A percentile compares a stretch with the other conserved stretches of the same genome.
These are phyloP conservation scores for Jaenimonas drosophilae DNA, from an alignment of 208 protist genomes.

Conservation along the genomic window DNA sequence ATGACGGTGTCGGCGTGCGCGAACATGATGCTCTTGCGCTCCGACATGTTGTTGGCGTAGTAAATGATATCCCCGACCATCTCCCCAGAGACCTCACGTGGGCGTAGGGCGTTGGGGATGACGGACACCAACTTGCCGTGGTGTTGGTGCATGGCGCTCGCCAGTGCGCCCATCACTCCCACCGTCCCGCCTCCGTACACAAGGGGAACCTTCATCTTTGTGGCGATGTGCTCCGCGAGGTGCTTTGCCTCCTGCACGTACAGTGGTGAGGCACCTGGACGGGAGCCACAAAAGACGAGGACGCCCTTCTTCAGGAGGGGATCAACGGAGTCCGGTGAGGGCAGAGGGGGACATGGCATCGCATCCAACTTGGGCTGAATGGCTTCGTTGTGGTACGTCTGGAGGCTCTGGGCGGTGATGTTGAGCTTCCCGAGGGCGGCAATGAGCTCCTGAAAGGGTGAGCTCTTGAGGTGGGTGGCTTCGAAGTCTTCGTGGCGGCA, in stretches of 20 bases:
- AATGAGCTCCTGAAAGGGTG: conserved; percentile 21
- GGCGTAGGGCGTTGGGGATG: conserved; percentile 38
- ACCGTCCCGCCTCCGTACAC: conserved; percentile 75
- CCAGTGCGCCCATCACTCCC: conserved; percentile 71
- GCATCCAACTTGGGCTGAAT: conserved; percentile 6
- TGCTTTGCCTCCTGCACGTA: conserved; percentile 33
- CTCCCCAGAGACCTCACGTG: conserved; percentile 42
- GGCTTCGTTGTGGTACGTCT: conserved; percentile 10
- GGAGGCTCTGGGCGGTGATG: conserved; percentile 15
- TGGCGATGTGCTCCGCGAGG: conserved; percentile 38
- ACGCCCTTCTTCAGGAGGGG: conserved; percentile 36
- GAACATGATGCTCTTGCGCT: conserved; percentile 86
- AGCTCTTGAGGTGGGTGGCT: conserved; percentile 36
- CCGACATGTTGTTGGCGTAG: conserved; percentile 62
- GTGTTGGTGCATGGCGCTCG: conserved; percentile 14
- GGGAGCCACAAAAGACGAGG: conserved; percentile 59
- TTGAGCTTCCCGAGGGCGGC: conserved; percentile 11
- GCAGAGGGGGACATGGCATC: conserved; percentile 5
- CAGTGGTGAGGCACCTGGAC: conserved; percentile 19
- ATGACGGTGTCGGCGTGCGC: conserved; percentile 47
- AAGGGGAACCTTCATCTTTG: conserved; percentile 18
- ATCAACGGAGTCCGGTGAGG: conserved; percentile 4
- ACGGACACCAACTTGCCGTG: conserved; percentile 41
- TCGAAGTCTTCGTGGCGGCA: conserved; percentile 16
- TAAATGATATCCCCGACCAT: conserved; percentile 52